Evolutionary conservation across 2,329 filamentous ascomycete genomes (phyloP), one percentile per base, ranked within the genome.

Genomic region (Aspergillus nomiae): DNA sequence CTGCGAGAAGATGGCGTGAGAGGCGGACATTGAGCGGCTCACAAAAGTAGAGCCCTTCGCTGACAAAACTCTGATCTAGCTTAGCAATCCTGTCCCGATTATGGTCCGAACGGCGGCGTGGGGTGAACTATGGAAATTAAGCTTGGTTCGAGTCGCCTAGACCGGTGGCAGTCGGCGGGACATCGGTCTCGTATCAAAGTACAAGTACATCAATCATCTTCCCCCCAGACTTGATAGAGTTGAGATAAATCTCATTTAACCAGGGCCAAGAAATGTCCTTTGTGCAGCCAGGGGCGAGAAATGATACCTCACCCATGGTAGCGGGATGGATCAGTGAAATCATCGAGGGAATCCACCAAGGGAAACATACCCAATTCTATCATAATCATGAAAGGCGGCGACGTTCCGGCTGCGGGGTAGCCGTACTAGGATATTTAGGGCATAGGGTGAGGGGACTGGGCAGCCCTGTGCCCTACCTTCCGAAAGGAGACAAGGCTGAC

Each of bases 401-500:
- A 19, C 19, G 2, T 12, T 45, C 32, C 28, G 43, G 30, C 48
- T 54, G 60, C 56, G 59, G 65, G 61, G 56, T 34, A 21, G 38
- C 57, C 45, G 1, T 1, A 56, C 65, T 12, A 11, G 63, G 67
- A 62, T 34, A 69, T 6, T 5, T 63, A 71, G 70, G 70, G 70
- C 63, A 57, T 36, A 64, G 70, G 67, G 63, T 24, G 51, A 9
- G 3, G 1, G 2, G 21, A 0, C 0, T n/a, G 1, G 2, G 26
- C 12, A 67, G 34, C 72, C 73, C 71, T 70, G 69, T 66, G 60
- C 71, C 74, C 73, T 76, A 72, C 34, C 10, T 72, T 65, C 74
- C 71, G 0, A 19, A 71, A 69, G 9, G 36, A 64, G 71, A 61
- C 56, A 59, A 43, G 59, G 71, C 67, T 69, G 71, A 69, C 70